These are phyloP conservation scores for Scleromitrula shiraiana DNA, from an alignment of 2,329 filamentous ascomycete genomes.

Conservation along the genomic window DNA sequence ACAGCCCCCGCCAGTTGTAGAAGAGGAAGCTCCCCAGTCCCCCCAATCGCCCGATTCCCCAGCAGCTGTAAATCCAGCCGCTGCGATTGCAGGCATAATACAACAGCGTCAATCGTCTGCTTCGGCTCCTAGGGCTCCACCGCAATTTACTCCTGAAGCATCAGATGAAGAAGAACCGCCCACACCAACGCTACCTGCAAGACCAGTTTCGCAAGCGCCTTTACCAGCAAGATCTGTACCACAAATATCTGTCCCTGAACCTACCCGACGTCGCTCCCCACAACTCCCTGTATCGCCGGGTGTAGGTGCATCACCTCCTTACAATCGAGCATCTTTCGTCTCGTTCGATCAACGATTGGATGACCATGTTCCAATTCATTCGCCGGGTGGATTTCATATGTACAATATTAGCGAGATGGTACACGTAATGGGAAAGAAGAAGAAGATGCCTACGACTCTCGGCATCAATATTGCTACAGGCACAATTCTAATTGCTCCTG, in stretches of 20 bases:
- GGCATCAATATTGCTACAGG: conserved; percentile 89
- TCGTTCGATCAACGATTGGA: conserved; percentile 39
- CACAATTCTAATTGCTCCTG: conserved; percentile 82
- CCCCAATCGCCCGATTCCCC: conserved; percentile 17
- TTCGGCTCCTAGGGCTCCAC: conserved; percentile 33
- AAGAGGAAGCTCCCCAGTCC: conserved; percentile 22
- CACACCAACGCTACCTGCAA: conserved; percentile 53
- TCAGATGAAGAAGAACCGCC: conserved; percentile 56
- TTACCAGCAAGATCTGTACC: too few species aligned
- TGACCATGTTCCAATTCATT: conserved; percentile 35
- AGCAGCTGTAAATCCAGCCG: conserved; percentile 24
- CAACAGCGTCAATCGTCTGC: conserved; percentile 23
- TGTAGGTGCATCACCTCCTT: conserved; percentile 42
- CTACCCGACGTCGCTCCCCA: conserved; percentile 18
- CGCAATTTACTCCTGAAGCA: conserved; percentile 58
- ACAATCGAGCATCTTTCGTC: conserved; percentile 39
- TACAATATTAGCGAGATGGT: conserved; percentile 96
- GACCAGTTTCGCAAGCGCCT: conserved; percentile 49
- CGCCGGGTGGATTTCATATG: conserved; percentile 79
- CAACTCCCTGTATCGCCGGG: conserved; percentile 36
- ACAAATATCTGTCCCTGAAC: conserved; percentile 13
- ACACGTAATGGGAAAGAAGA: conserved; percentile 91
- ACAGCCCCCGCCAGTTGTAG: conserved; percentile 22
- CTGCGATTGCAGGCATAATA: conserved; percentile 49
- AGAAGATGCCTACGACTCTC: conserved; percentile 96